These are phyloP conservation scores for Plenodomus tracheiphilus DNA, from an alignment of 2,329 filamentous ascomycete species.

Conservation along the genomic window DNA sequence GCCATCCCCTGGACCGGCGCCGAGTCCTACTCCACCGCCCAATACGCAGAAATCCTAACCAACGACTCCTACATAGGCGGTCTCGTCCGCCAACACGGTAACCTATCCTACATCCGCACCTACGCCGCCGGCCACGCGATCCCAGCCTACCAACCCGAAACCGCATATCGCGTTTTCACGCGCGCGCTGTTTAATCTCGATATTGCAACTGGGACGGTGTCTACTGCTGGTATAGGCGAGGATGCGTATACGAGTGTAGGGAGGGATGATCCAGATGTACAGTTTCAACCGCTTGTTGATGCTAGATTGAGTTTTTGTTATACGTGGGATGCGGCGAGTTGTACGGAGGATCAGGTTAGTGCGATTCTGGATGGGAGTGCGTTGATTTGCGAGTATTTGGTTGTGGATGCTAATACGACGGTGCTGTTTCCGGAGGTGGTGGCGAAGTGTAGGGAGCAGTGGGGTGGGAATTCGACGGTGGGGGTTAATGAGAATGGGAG, in stretches of 20 bases:
- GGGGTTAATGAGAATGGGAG: background rate
- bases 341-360: conserved; percentile 15
- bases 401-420: conserved; percentile 23
- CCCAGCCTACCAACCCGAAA: conserved; percentile 49
- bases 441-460: conserved; percentile 11
- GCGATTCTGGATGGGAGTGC: conserved; percentile 15
- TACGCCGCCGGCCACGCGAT: conserved; percentile 48
- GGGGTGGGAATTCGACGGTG: conserved; percentile 5
- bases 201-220: conserved; percentile 49
- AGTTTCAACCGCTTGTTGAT: conserved; percentile 9
- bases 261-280: conserved; percentile 15
- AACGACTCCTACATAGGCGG: conserved; percentile 45
- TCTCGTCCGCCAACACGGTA: conserved; percentile 48
- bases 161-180: conserved; percentile 55
- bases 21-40: conserved; percentile 26
- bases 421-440: conserved; percentile 22
- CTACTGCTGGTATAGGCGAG: conserved; percentile 5
- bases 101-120: conserved; percentile 44
- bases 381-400: conserved; percentile 20
- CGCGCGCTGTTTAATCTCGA: conserved; percentile 50
- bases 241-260: conserved; percentile 15
- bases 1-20: conserved; percentile 44
- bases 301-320: conserved; percentile 18
- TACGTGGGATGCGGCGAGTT: conserved; percentile 17
- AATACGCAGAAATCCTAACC: conserved; percentile 41